Conservation (phyloP, 345 rosid genomes). For the Erysimum cheiranthoides region DNA sequence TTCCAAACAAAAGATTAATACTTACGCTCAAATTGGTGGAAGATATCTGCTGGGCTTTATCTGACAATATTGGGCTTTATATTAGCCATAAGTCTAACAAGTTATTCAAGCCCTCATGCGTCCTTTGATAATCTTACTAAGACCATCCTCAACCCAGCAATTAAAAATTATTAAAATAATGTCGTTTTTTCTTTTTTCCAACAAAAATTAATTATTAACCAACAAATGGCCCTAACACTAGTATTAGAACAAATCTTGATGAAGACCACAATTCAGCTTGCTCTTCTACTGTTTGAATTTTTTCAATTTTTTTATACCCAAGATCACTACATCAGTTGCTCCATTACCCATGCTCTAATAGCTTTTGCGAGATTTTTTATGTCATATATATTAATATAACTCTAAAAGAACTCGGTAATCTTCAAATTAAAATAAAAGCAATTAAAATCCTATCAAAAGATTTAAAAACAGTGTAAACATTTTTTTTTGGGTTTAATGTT, state of each 20-base stretch:
- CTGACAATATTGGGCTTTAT: conserved; percentile 2
- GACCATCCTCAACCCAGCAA: too few species aligned
- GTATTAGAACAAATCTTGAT: too few species aligned
- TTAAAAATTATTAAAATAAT: too few species aligned
- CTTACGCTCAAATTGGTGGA: neutral
- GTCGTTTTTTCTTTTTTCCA: too few species aligned
- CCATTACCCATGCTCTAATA: too few species aligned
- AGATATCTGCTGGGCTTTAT: neutral
- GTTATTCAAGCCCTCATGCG: neutral
- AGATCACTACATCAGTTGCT: too few species aligned
- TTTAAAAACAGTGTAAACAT: neutral
- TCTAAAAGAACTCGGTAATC: neutral
- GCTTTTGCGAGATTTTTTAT: neutral
- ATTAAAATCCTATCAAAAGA: neutral
- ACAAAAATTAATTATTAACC: too few species aligned
- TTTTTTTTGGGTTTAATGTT: neutral
- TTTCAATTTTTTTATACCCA: too few species aligned
- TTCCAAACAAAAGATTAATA: neutral
- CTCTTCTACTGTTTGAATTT: too few species aligned
- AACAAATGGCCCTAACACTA: too few species aligned
- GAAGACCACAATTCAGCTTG: too few species aligned
- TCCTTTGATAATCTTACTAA: neutral
- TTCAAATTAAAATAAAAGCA: neutral
- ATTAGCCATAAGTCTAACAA: neutral
- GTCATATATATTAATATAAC: neutral